Evolutionary conservation across 2,329 filamentous ascomycete genomes (phyloP), one percentile per base, ranked within the genome.

Genomic region (Epichloe scottii): DNA sequence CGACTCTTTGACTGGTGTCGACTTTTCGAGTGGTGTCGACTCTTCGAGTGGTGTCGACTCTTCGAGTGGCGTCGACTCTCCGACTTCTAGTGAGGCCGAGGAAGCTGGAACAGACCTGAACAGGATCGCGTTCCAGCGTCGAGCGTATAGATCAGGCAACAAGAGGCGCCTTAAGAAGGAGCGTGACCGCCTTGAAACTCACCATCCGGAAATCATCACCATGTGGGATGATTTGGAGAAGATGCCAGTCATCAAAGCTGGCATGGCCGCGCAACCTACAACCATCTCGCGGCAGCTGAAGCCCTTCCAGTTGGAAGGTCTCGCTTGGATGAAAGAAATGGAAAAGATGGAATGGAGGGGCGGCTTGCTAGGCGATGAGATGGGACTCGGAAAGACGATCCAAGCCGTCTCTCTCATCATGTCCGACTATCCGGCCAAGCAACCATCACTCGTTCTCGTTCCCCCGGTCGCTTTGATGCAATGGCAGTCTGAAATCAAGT

Each of bases 331-430:
- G 89, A 81, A 78, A 54, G 83, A 78, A 51, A 95, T 97, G 76
- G 93, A 98, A 65, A 74, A 87, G 67, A 85, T 81, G 0, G 71
- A 85, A 39, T 97, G 90, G 78, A 87, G 83, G 62, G 93, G 93
- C 17, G 93, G 93, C 14, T 74, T 98, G 2, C 77, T 98, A 2
- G 93, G 93, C 53, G 93, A 98, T 59, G 93, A 98, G 68, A 98
- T 98, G 93, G 93, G 93, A 6, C 87, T 98, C 70, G 93, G 93
- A 47, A 98, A 98, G 72, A 98, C 93, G 0, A 97, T 98, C 48
- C 93, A 98, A 68, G 91, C 93, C 2, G 93, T 98, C 17, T 96
- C 91, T 3, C 77, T 98, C 43, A 89, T 98, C 67, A 97, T 97
- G 93, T 96, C 91, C 1, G 90, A 97, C 64, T 96, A 87, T 60